Percentiles rank a stretch among this genome's conserved stretches.
phyloP scores from a whole-genome alignment of 805 yeast species.

The Kodamaea kakaduensis region DNA sequence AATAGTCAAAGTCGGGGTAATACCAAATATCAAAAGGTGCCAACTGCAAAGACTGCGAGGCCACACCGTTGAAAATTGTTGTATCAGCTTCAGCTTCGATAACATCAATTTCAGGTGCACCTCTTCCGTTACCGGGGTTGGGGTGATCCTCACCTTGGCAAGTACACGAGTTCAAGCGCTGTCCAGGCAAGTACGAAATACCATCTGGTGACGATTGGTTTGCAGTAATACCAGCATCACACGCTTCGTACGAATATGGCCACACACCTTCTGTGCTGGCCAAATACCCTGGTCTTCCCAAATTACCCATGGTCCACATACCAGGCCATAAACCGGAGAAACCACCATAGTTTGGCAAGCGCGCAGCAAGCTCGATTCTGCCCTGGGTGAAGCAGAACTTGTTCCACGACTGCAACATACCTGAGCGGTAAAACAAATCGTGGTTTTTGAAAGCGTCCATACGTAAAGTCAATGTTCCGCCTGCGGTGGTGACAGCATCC shows the following conservation, averaged over 20 bases:
- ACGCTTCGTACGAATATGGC: constrained; percentile 85
- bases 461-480: constrained; percentile 65
- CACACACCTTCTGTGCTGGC: constrained; percentile 90
- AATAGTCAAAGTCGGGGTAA: constrained; percentile 77
- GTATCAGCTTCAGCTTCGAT: constrained; percentile 79
- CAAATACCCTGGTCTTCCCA: constrained; percentile 87
- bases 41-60: constrained; percentile 86
- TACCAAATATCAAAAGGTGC: constrained; percentile 97
- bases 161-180: constrained; percentile 69
- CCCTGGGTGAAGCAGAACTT: constrained; percentile 88
- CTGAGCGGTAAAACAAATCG: constrained; percentile 77
- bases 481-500: constrained; percentile 73
- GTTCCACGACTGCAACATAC: constrained; percentile 92
- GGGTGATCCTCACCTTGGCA: constrained; percentile 86
- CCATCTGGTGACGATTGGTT: constrained; percentile 92
- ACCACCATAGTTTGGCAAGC: constrained; percentile 74
- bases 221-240: constrained; percentile 94
- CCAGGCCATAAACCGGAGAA: constrained; percentile 95
- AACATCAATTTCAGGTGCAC: constrained; percentile 94
- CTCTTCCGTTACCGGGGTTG: constrained; percentile 80
- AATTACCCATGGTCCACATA: constrained; percentile 89
- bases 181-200: constrained; percentile 81
- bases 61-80: constrained; percentile 53
- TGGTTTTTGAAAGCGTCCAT: constrained; percentile 85
- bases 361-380: constrained; percentile 66